These are phyloP conservation scores for Malus orientalis DNA, from an alignment of 306 rosid genomes.

Conservation along the genomic window DNA sequence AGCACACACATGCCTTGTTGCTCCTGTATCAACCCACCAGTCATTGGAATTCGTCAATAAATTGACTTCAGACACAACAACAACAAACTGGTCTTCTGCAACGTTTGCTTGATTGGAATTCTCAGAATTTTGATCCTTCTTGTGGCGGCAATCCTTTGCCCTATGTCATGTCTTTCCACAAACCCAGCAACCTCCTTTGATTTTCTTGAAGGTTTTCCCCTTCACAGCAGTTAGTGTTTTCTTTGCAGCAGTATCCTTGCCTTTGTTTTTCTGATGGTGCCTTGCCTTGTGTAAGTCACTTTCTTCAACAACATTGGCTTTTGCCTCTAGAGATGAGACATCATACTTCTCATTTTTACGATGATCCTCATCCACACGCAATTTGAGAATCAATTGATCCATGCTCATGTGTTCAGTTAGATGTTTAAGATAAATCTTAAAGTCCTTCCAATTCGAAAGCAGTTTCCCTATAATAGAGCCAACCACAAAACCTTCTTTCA, in stretches of 20 bases:
- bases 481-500: background rate
- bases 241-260: no score
- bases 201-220: background rate
- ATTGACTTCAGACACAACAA: background rate
- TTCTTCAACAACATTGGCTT: no score
- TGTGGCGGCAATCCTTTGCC: background rate
- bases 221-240: no score
- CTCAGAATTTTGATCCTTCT: background rate
- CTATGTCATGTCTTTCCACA: background rate
- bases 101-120: background rate
- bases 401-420: no score
- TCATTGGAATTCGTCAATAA: background rate
- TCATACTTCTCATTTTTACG: no score
- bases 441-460: background rate
- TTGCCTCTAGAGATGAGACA: no score
- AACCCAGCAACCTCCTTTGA: background rate
- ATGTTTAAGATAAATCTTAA: no score
- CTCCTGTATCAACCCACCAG: background rate
- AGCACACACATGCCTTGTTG: background rate
- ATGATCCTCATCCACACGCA: no score
- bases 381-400: no score
- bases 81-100: background rate
- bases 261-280: no score
- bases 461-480: background rate
- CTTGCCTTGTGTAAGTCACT: no score